Evolutionary conservation across 192 early-diverging fungal genomes (phyloP).

Genomic region (Coemansia sp.): DNA sequence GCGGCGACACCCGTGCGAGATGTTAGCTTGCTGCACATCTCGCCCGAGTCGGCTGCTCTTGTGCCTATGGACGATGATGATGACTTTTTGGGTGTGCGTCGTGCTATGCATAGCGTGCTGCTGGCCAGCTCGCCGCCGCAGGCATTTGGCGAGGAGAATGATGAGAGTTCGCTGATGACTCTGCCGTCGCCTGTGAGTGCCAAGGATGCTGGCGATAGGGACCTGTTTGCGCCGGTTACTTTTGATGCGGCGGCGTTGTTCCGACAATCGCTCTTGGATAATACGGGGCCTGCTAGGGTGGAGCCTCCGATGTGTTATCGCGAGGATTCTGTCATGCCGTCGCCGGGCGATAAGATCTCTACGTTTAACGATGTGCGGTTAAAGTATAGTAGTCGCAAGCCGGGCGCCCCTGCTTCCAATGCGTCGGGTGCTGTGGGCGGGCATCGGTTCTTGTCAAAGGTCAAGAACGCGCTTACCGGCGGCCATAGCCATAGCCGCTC

Average conservation of each 20-base stretch:
- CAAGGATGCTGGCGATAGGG: neutral
- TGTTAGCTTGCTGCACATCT: neutral
- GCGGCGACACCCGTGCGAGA: neutral
- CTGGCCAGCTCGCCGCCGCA: conserved; percentile 1
- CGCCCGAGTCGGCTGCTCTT: neutral
- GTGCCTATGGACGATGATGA: neutral
- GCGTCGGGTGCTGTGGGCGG: conserved; percentile 8
- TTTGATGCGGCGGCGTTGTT: conserved; percentile 41
- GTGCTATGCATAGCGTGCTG: conserved; percentile 2
- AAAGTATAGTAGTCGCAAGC: conserved; percentile 29
- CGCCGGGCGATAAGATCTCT: conserved; percentile 35
- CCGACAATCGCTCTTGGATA: conserved; percentile 21
- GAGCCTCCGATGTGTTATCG: neutral
- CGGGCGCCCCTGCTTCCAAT: neutral
- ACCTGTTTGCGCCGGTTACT: conserved; percentile 35
- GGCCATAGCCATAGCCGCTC: conserved; percentile 11
- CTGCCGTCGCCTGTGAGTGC: neutral
- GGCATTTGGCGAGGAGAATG: neutral
- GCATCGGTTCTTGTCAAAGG: conserved; percentile 47
- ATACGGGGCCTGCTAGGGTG: neutral
- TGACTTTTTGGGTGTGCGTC: conserved; percentile 3
- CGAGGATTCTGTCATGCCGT: conserved; percentile 11
- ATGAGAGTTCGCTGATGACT: neutral
- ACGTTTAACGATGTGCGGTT: conserved; percentile 40
- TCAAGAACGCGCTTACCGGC: conserved; percentile 35